These are phyloP conservation scores for Hypoxylon sp. DNA, from an alignment of 2,329 filamentous ascomycete genomes.

Conservation along the genomic window DNA sequence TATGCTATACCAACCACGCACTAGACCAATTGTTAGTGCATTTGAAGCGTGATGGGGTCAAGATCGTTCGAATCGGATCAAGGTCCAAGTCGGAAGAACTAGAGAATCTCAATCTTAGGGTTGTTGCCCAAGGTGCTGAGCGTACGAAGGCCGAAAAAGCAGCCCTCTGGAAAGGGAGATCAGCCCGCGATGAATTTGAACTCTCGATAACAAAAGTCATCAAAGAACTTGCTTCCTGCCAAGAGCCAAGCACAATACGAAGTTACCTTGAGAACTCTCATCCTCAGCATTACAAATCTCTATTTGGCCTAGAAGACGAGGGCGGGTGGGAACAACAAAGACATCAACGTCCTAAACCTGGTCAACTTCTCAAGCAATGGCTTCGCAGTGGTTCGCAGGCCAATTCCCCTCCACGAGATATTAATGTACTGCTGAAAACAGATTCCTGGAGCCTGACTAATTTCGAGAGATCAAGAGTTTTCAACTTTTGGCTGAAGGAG, in stretches of 20 bases:
- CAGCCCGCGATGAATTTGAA: constrained; percentile 26
- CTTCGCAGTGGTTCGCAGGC: constrained; percentile 1
- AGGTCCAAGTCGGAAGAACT: constrained; percentile 69
- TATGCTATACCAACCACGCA: constrained; percentile 67
- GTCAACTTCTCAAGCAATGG: constrained; percentile 36
- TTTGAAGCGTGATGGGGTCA: constrained; percentile 63
- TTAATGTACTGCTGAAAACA: constrained; percentile 28
- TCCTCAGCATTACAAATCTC: constrained; percentile 43
- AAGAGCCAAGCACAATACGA: constrained; percentile 37
- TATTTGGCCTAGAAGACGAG: constrained; percentile 51
- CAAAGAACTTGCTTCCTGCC: constrained; percentile 36
- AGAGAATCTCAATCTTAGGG: constrained; percentile 64
- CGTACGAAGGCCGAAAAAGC: constrained; percentile 60
- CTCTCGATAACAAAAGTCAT: constrained; percentile 21
- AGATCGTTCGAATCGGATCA: constrained; percentile 73
- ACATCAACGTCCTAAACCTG: constrained; percentile 26
- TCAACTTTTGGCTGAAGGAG: constrained; percentile 52
- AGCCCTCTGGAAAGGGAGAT: constrained; percentile 50
- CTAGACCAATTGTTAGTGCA: constrained; percentile 73
- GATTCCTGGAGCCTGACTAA: constrained; percentile 45
- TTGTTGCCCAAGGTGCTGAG: constrained; percentile 51
- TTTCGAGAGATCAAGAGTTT: constrained; percentile 48
- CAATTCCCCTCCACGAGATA: constrained; percentile 44
- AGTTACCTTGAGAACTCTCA: constrained; percentile 45
- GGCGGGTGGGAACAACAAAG: constrained; percentile 50